These are phyloP conservation scores for Chlamydomonas applanata DNA, from an alignment of 139 green algal species.

Conservation along the genomic window DNA sequence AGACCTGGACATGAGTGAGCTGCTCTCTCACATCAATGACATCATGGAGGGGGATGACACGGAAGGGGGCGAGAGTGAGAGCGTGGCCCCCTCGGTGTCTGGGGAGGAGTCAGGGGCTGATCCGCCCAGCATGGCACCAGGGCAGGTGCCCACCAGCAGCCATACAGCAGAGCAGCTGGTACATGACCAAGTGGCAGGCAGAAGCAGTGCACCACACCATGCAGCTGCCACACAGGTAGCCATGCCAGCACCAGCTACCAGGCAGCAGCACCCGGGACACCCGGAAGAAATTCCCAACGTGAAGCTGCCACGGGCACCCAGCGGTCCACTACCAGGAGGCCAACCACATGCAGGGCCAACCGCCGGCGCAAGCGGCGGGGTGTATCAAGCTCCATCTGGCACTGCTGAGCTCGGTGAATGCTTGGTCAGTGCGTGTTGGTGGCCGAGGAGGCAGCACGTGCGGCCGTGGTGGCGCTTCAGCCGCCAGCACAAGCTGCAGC, in stretches of 20 bases:
- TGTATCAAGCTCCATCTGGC: too few relatives aligned
- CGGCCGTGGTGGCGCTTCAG: conserved; percentile 26
- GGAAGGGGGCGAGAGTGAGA: neutral
- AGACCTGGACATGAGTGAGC: conserved; percentile 20
- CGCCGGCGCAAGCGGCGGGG: too few relatives aligned
- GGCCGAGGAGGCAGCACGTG: neutral
- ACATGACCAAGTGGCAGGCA: neutral
- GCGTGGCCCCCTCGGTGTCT: neutral
- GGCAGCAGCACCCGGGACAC: too few relatives aligned
- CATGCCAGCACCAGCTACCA: too few relatives aligned
- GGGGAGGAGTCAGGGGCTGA: neutral
- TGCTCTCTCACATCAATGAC: conserved; percentile 17
- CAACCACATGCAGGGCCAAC: too few relatives aligned
- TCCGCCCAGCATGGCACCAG: neutral
- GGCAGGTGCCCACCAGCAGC: neutral
- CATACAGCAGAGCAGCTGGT: conserved; percentile 6
- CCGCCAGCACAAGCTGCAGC: conserved; percentile 61
- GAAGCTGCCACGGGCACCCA: too few relatives aligned
- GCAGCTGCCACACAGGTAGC: neutral
- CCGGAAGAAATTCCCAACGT: too few relatives aligned
- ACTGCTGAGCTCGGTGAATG: too few relatives aligned
- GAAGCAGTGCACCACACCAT: neutral
- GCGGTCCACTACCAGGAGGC: too few relatives aligned
- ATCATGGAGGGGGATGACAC: conserved; percentile 13
- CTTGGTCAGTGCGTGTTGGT: conserved; percentile 10